Evolutionary conservation across 2,329 filamentous ascomycete genomes (phyloP), one percentile per base, ranked within the genome.

Genomic region (Pyrenochaeta sp.): DNA sequence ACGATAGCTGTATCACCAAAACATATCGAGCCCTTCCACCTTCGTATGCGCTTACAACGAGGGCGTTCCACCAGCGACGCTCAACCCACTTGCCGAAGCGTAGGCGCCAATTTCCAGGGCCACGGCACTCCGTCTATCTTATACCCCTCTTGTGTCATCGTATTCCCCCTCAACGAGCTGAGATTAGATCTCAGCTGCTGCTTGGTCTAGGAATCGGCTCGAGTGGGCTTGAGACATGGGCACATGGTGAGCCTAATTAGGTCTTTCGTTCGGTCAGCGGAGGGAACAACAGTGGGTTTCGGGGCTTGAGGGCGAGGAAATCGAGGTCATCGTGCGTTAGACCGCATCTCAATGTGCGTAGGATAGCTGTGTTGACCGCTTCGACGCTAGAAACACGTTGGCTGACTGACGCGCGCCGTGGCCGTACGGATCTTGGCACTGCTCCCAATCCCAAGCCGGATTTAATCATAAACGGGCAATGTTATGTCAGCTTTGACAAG

Each of bases 231-330:
- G 39, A 49, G 47, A 50, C 30, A 43, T 50, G 32, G 20, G 47
- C 39, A 50, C 39, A 39, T 50, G 20, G 47, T 45, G 46, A 31
- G 47, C 47, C 44, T 44, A 39, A 39, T 37, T 20, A 49, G 39
- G 47, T 44, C 40, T 44, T 44, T 36, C 15, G 47, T 50, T 50
- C 39, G 39, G 47, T 50, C 18, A 33, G 42, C 41, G 49, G 42
- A 51, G 41, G n/a, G 40, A 39, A 51, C 33, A 51, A 51, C 48
- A 33, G 41, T 23, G 49, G 41, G 23, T 46, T 45, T 40, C 17
- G 30, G 46, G 14, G 44, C 33, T 14, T 20, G 27, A 45, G 27
- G 23, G 42, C 42, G 42, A 45, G 27, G 33, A 45, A 45, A 27
- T 45, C 10, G 42, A 27, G 11, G 20, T 45, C 31, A 27, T 17